A percentile compares a stretch with the other conserved stretches of the same genome.
Conservation (phyloP, 768 basidiomycete genomes). For the Trametes punicea region DNA sequence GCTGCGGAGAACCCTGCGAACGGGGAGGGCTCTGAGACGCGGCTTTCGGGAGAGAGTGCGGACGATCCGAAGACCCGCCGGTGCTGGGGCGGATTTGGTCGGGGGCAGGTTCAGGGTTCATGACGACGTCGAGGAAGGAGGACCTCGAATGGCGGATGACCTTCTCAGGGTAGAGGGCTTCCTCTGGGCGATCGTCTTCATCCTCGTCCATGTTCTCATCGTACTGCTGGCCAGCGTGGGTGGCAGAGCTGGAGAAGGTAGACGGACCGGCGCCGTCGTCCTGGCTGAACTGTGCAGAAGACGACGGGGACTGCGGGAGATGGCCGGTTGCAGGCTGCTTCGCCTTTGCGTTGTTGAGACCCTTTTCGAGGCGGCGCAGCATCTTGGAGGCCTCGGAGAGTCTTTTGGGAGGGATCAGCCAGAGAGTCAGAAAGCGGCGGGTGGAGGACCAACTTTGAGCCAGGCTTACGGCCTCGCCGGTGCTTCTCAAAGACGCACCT, state of each 20-base stretch:
- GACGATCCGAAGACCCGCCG: slow-evolving; percentile 28
- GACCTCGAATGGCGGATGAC: slow-evolving; percentile 67
- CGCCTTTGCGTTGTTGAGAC: slow-evolving; percentile 70
- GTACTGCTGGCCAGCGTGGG: slow-evolving; percentile 44
- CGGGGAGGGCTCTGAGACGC: slow-evolving; percentile 17
- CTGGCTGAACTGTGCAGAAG: slow-evolving; percentile 24
- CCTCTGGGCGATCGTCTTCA: slow-evolving; percentile 56
- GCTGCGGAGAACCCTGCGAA: slow-evolving; percentile 15
- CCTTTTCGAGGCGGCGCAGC: slow-evolving; percentile 83
- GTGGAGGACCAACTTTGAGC: slow-evolving; percentile 67
- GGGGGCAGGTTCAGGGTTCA: slow-evolving; percentile 58
- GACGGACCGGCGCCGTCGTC: slow-evolving; percentile 23
- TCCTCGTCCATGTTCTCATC: slow-evolving; percentile 61
- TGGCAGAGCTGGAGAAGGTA: slow-evolving; percentile 35
- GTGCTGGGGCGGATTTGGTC: slow-evolving; percentile 26
- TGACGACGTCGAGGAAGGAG: slow-evolving; percentile 81
- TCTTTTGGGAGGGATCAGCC: slow-evolving; percentile 36
- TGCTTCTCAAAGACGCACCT: slow-evolving; percentile 90
- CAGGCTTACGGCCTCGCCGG: slow-evolving; percentile 82
- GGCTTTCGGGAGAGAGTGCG: slow-evolving; percentile 6
- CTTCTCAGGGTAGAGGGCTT: slow-evolving; percentile 68
- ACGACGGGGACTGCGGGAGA: slow-evolving; percentile 33
- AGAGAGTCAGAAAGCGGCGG: slow-evolving; percentile 10
- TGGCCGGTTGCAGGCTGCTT: slow-evolving; percentile 47
- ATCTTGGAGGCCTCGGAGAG: slow-evolving; percentile 88